Conservation (phyloP, 2,329 filamentous ascomycete species). For the Fusarium poae region DNA sequence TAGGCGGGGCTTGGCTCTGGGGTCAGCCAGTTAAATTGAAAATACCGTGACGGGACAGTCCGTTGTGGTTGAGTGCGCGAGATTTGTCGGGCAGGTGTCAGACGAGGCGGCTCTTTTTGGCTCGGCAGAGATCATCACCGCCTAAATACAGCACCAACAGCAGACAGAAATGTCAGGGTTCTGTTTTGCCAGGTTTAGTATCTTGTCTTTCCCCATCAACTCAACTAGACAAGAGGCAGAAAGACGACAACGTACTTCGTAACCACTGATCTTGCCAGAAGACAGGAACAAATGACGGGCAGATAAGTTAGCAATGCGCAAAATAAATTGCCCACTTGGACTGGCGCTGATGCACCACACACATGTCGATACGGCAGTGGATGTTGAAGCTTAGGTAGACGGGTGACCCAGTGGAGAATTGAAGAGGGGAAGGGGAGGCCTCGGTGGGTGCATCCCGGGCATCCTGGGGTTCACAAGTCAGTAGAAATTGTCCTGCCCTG, state of each 20-base stretch:
- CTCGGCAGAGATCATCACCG: constrained; percentile 25
- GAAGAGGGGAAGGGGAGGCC: constrained; percentile 37
- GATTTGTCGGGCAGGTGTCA: constrained; percentile 32
- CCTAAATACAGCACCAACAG: constrained; percentile 2
- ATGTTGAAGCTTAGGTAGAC: constrained; percentile 46
- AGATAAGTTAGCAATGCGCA: constrained; percentile 1
- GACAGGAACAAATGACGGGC: background rate
- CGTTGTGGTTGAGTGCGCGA: constrained; percentile 36
- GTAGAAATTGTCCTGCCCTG: background rate
- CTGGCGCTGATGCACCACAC: constrained; percentile 33
- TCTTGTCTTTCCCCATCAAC: background rate
- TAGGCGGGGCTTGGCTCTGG: constrained; percentile 28
- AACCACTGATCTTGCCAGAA: background rate
- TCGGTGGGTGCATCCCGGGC: constrained; percentile 38
- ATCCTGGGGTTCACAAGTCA: background rate
- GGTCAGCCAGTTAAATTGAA: constrained; percentile 27
- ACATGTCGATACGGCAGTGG: constrained; percentile 43
- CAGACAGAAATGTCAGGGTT: too few species aligned
- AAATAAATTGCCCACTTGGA: constrained; percentile 25
- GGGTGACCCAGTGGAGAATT: constrained; percentile 37
- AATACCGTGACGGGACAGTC: constrained; percentile 30
- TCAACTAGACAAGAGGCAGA: too few species aligned
- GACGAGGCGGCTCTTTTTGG: constrained; percentile 40
- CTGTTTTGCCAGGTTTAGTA: background rate
- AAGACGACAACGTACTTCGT: background rate